A percentile compares a stretch with the other conserved stretches of the same genome.
Evolutionary conservation across 371 early-diverging fungal genomes (phyloP).

Genomic region (Mortierella sp.): DNA sequence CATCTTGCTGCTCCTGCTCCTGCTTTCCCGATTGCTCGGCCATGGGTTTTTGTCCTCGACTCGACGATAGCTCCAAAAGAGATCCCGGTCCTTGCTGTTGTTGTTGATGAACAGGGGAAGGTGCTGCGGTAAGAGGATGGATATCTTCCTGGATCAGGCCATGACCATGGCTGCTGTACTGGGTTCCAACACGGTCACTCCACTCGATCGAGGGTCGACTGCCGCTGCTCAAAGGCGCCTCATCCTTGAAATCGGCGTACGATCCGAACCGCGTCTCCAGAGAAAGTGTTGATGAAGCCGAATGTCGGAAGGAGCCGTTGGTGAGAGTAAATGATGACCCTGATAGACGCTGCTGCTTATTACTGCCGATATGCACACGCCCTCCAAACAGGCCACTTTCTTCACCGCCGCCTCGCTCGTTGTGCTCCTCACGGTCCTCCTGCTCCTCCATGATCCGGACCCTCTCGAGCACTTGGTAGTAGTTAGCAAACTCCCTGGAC

Average conservation of each 20-base stretch:
- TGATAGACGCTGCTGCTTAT: conserved; percentile 15
- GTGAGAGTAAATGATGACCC: conserved; percentile 34
- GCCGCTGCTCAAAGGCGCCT: background rate
- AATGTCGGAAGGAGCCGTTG: conserved; percentile 15
- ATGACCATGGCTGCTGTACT: background rate
- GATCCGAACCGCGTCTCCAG: conserved; percentile 12
- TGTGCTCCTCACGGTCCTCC: background rate
- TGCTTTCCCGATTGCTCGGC: background rate
- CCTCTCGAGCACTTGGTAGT: conserved; percentile 30
- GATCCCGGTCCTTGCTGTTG: background rate
- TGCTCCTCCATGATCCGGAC: background rate
- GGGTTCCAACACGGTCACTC: background rate
- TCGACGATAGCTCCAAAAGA: background rate
- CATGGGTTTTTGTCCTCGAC: background rate
- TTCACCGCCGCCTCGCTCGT: background rate
- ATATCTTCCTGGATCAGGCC: background rate
- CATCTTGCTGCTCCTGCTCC: background rate
- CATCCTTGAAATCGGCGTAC: background rate
- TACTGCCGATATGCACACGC: background rate
- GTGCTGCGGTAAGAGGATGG: background rate
- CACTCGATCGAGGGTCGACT: conserved; percentile 10
- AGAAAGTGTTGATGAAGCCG: conserved; percentile 19
- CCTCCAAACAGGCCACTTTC: background rate
- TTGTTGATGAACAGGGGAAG: background rate
- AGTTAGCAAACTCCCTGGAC: conserved; percentile 20